phyloP scores from a whole-genome alignment of 441 rosid species.

The Adansonia gregorii region DNA sequence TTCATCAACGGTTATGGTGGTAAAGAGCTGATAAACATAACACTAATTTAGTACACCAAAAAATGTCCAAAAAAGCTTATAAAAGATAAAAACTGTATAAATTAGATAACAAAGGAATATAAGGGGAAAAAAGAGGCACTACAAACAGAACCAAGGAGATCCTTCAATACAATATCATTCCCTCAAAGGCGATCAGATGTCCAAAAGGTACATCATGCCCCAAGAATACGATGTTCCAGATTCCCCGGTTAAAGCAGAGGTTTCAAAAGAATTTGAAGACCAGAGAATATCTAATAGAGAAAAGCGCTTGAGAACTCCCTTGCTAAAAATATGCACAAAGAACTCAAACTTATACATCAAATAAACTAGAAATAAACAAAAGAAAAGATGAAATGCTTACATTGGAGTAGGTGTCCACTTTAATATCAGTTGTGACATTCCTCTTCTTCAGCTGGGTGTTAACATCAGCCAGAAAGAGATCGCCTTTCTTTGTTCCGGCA shows the following conservation, averaged over 20 bases:
- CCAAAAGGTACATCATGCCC: not conserved
- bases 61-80: not conserved
- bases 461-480: conserved; percentile 52
- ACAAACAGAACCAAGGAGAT: not conserved
- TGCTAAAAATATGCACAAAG: not conserved
- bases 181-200: not conserved
- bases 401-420: conserved; percentile 84
- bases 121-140: not conserved
- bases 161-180: not conserved
- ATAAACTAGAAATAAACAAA: not conserved
- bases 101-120: not conserved
- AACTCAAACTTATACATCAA: not conserved
- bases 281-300: not conserved
- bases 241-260: not conserved
- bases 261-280: not conserved
- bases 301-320: not conserved
- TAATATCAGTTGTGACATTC: conserved; percentile 82
- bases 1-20: conserved; percentile 79
- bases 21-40: conserved; percentile 54
- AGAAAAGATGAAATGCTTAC: conserved; percentile 43
- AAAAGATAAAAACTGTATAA: not conserved
- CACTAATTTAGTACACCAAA: conserved; percentile 22
- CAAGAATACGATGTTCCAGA: not conserved
- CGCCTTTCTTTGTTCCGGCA: conserved; percentile 63
- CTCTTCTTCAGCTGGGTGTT: conserved; percentile 85